phyloP scores from a whole-genome alignment of 441 rosid species.

The Arabidopsis hybrid region DNA sequence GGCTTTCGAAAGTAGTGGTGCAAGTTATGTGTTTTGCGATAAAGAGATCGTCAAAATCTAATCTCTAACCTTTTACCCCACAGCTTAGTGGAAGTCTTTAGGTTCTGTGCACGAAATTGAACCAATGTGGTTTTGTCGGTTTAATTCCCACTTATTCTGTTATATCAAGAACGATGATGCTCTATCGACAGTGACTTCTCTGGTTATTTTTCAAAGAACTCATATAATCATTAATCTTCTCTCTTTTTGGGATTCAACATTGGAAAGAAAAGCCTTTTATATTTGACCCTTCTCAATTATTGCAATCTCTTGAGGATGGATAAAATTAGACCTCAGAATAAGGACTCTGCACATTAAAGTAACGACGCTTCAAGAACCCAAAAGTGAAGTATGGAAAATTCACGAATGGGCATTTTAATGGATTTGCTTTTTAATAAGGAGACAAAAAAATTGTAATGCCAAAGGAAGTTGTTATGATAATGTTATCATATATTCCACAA shows the following conservation, averaged over 20 bases:
- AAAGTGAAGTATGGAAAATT: conserved; percentile 11
- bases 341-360: neutral
- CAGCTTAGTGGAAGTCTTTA: conserved; percentile 35
- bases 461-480: neutral
- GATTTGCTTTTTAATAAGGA: neutral
- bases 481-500: conserved; percentile 31
- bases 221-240: conserved; percentile 12
- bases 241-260: conserved; percentile 10
- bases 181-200: conserved; percentile 34
- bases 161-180: conserved; percentile 20
- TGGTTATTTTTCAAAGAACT: conserved; percentile 27
- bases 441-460: neutral
- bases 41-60: conserved; percentile 35
- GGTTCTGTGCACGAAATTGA: conserved; percentile 31
- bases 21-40: conserved; percentile 22
- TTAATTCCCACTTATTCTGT: conserved; percentile 32
- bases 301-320: conserved; percentile 10
- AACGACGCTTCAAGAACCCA: conserved; percentile 3
- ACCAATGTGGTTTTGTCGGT: conserved; percentile 42
- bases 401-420: neutral
- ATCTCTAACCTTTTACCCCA: conserved; percentile 32
- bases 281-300: conserved; percentile 26
- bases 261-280: neutral
- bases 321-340: conserved; percentile 14
- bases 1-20: conserved; percentile 27